Evolutionary conservation across 2,329 filamentous ascomycete species (phyloP).

Genomic region (Arthroderma sp.): DNA sequence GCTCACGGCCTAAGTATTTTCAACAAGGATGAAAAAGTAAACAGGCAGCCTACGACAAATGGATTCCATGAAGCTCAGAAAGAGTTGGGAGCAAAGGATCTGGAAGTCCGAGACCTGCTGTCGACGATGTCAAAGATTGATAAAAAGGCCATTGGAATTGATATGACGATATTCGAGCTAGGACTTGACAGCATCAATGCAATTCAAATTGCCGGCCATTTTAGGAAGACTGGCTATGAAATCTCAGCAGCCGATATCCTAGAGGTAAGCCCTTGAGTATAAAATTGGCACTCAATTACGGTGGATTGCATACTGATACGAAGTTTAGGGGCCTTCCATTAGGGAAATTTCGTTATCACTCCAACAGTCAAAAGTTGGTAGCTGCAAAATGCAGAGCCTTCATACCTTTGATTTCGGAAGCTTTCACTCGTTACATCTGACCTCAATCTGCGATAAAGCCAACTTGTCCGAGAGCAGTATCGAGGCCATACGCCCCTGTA

Average conservation of each 20-base stretch:
- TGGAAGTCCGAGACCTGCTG: slow-evolving; percentile 44
- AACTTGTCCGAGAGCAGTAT: slow-evolving; percentile 29
- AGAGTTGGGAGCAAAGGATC: slow-evolving; percentile 43
- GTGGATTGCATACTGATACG: background rate
- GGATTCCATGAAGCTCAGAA: background rate
- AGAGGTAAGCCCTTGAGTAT: slow-evolving; percentile 33
- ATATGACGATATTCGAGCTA: slow-evolving; percentile 72
- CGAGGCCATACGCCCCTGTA: slow-evolving; percentile 61
- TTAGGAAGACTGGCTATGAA: slow-evolving; percentile 48
- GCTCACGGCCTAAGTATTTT: slow-evolving; percentile 9
- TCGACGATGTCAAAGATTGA: slow-evolving; percentile 46
- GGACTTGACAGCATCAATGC: slow-evolving; percentile 86
- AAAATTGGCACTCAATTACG: background rate
- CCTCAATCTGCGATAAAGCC: slow-evolving; percentile 22
- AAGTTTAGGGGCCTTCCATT: slow-evolving; percentile 26
- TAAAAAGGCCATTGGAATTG: slow-evolving; percentile 40
- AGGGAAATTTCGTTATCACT: slow-evolving; percentile 24
- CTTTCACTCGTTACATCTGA: slow-evolving; percentile 39
- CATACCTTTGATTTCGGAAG: slow-evolving; percentile 36
- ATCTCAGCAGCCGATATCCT: slow-evolving; percentile 64
- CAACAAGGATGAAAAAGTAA: slow-evolving; percentile 4
- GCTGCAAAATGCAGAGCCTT: background rate
- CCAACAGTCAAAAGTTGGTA: slow-evolving; percentile 32
- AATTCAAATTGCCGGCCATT: slow-evolving; percentile 56
- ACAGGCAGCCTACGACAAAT: slow-evolving; percentile 7